Conservation (phyloP, 2,329 filamentous ascomycete species). For the Myriosclerotinia curreyana region DNA sequence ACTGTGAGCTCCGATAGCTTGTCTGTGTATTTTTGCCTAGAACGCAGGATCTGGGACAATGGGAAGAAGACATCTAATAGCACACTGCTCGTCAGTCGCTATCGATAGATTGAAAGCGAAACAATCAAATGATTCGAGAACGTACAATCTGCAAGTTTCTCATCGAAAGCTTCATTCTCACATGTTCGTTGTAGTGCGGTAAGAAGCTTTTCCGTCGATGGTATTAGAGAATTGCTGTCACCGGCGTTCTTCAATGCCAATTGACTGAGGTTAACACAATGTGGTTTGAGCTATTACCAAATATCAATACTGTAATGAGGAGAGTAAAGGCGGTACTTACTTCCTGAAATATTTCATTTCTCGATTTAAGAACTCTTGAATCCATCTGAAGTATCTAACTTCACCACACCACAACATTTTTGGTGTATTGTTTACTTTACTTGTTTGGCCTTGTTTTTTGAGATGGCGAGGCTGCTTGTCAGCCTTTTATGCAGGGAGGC, state of each 20-base stretch:
- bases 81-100: neutral
- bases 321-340: conserved; percentile 24
- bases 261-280: conserved; percentile 58
- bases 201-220: conserved; percentile 47
- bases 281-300: conserved; percentile 55
- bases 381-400: conserved; percentile 31
- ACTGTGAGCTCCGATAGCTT: conserved; percentile 72
- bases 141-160: conserved; percentile 85
- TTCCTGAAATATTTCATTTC: conserved; percentile 39
- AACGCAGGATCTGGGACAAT: conserved; percentile 78
- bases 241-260: conserved; percentile 51
- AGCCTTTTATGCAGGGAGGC: conserved; percentile 15
- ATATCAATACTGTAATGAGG: neutral
- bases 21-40: conserved; percentile 68
- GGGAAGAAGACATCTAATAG: conserved; percentile 78
- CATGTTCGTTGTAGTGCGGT: conserved; percentile 44
- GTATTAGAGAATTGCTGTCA: conserved; percentile 45
- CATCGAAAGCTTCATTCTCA: conserved; percentile 59
- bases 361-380: conserved; percentile 30
- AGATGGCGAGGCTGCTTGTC: conserved; percentile 10
- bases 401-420: conserved; percentile 9
- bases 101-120: neutral
- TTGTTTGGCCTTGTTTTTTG: too few relatives aligned
- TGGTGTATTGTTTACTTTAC: neutral
- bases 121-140: conserved; percentile 53